Base-by-base conservation (phyloP, 2,329 filamentous ascomycete species). In the Helotiales sp. region DNA sequence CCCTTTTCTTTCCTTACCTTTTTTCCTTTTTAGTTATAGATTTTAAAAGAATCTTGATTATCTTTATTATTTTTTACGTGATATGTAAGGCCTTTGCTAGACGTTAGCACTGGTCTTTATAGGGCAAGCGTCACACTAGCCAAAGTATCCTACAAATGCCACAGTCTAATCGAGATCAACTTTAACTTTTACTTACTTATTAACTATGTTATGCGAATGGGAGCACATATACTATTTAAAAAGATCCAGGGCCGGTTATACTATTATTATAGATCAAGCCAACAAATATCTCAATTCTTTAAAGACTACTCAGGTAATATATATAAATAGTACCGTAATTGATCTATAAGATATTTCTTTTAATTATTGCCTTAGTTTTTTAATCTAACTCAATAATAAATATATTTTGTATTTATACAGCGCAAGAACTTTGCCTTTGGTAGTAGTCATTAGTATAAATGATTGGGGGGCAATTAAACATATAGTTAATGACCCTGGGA, bases 401-500 rank as follows among this genome's bases (percentile, higher is more conserved):
- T 28, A 22, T 15, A 24, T 28, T 57, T 28, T 32, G 26, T 17
- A 34, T 24, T 34, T 34, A 37, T 57, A 24, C 28, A 28, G 28
- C 28, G 52, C 26, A 57, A 28, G 52, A 57, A 15, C 5, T 10
- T 57, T 37, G 26, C 52, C 52, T 24, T 57, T 32, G 52, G 26
- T 28, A 57, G 28, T 28, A 57, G 15, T 11, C 28, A 57, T 28
- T 57, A 20, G 52, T 57, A 28, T 28, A 34, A 28, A 5, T 6
- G 15, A 57, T 37, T 57, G 52, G 52, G 52, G 52, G 24, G n/a
- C 17, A 11, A 6, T 34, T 22, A 28, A 28, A 28, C 20, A 37
- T 57, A 28, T 28, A 61, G 64, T 20, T 61, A 30, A 24, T 7
- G 30, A 54, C 61, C 60, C 26, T 37, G 60, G 63, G 65, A 57